Evolutionary conservation across 768 basidiomycete genomes (phyloP).

Genomic region (Ramaria rubella): DNA sequence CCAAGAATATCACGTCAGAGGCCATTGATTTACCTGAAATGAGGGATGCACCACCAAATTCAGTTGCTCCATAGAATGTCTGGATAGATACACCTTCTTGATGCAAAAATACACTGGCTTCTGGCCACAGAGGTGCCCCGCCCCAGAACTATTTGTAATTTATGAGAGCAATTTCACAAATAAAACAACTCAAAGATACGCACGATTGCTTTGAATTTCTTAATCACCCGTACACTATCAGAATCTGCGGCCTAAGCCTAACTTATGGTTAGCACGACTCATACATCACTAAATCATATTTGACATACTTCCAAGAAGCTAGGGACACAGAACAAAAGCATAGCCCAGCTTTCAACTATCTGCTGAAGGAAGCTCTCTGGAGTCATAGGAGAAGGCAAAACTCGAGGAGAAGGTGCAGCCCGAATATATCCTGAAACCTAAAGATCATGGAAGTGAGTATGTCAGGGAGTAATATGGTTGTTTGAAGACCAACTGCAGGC

Average conservation of each 20-base stretch:
- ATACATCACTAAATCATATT: background rate
- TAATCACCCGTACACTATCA: conserved; percentile 4
- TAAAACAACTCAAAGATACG: background rate
- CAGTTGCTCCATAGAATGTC: conserved; percentile 10
- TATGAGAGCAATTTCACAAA: background rate
- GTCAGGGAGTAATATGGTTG: background rate
- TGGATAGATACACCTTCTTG: conserved; percentile 11
- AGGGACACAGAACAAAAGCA: conserved; percentile 11
- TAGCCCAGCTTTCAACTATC: background rate
- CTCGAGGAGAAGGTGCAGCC: conserved; percentile 12
- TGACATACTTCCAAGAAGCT: conserved; percentile 13
- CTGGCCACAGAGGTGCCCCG: conserved; percentile 13
- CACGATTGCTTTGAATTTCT: conserved; percentile 12
- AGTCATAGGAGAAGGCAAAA: conserved; percentile 6
- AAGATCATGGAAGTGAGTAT: background rate
- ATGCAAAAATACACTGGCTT: conserved; percentile 9
- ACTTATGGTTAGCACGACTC: background rate
- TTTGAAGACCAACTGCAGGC: background rate
- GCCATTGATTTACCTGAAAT: background rate
- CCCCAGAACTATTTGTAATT: conserved; percentile 11
- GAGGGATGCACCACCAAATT: background rate
- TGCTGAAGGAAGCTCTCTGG: conserved; percentile 13
- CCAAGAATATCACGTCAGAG: background rate
- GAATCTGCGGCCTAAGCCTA: conserved; percentile 11
- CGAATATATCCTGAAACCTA: background rate